Percentiles rank a stretch among this genome's conserved stretches.
Evolutionary conservation across 305 asterid genomes (phyloP).

Genomic region (Rubia tinctorum): DNA sequence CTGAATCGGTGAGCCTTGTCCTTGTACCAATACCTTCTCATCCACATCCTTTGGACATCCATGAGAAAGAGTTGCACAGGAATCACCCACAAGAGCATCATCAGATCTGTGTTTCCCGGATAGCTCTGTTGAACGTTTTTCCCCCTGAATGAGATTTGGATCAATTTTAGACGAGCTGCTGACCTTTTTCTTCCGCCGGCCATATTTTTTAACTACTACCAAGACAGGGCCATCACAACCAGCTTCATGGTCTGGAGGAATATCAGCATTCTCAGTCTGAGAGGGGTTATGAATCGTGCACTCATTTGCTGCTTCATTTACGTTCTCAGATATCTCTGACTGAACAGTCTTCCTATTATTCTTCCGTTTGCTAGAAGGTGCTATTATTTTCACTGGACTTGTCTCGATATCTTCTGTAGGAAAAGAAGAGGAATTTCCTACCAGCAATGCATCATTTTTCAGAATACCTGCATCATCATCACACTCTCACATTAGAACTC

Average conservation of each 20-base stretch:
- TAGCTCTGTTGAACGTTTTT: slow-evolving; percentile 14
- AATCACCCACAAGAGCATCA: slow-evolving; percentile 19
- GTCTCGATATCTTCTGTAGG: slow-evolving; percentile 6
- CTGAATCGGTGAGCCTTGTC: slow-evolving; percentile 26
- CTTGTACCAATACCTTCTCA: slow-evolving; percentile 27
- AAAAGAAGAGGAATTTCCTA: slow-evolving; percentile 1
- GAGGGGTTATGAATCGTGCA: slow-evolving; percentile 16
- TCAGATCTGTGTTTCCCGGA: slow-evolving; percentile 5
- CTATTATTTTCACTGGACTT: neutral
- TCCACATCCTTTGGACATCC: slow-evolving; percentile 19
- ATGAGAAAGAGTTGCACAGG: slow-evolving; percentile 19
- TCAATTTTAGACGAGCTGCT: slow-evolving; percentile 20
- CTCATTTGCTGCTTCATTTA: slow-evolving; percentile 18
- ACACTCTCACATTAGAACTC: neutral
- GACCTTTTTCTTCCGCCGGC: slow-evolving; percentile 20
- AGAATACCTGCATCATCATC: slow-evolving; percentile 13
- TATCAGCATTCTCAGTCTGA: slow-evolving; percentile 10
- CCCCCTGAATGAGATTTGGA: slow-evolving; percentile 17
- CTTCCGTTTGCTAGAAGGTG: slow-evolving; percentile 7
- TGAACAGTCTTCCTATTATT: slow-evolving; percentile 1
- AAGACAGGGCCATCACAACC: slow-evolving; percentile 20
- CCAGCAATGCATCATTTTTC: slow-evolving; percentile 1
- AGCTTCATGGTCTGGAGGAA: slow-evolving; percentile 14
- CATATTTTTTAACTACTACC: slow-evolving; percentile 14
- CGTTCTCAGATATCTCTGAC: slow-evolving; percentile 17